Evolutionary conservation across 305 asterid species (phyloP).

Genomic region (Solanum chacoense): DNA sequence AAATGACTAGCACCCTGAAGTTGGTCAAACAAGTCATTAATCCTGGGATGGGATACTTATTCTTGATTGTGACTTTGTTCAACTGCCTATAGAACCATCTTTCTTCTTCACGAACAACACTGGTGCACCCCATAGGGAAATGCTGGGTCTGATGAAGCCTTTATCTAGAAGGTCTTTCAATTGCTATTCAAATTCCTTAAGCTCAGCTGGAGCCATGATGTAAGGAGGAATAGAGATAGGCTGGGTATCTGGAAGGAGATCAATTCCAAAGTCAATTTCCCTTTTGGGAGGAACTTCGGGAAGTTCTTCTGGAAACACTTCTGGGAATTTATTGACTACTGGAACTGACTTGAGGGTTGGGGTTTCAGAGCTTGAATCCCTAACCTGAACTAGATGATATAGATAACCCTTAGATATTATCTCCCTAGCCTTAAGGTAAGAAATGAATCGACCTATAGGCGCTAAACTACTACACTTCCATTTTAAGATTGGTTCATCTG

Average conservation of each 20-base stretch:
- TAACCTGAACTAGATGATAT: neutral
- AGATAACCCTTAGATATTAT: neutral
- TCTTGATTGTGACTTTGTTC: too few species aligned
- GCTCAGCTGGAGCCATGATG: neutral
- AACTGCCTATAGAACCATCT: too few species aligned
- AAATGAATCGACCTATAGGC: neutral
- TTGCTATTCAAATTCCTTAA: neutral
- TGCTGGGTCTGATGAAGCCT: neutral
- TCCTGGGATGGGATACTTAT: too few species aligned
- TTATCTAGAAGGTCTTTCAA: neutral
- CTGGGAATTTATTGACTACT: neutral
- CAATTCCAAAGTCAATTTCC: neutral
- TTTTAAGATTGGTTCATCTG: neutral
- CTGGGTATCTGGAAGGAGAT: neutral
- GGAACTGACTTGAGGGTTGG: neutral
- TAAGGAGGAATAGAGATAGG: neutral
- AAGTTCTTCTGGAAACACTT: too few species aligned
- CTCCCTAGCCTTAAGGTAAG: neutral
- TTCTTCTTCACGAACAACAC: too few species aligned
- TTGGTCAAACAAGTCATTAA: too few species aligned
- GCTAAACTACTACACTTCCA: neutral
- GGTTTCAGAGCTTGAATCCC: neutral
- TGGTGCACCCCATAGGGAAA: neutral
- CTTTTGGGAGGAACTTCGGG: neutral
- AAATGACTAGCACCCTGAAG: neutral